Percentiles rank a stretch among this genome's conserved stretches.
These are phyloP conservation scores for Lepiota venenata DNA, from an alignment of 768 basidiomycete genomes.

Conservation along the genomic window DNA sequence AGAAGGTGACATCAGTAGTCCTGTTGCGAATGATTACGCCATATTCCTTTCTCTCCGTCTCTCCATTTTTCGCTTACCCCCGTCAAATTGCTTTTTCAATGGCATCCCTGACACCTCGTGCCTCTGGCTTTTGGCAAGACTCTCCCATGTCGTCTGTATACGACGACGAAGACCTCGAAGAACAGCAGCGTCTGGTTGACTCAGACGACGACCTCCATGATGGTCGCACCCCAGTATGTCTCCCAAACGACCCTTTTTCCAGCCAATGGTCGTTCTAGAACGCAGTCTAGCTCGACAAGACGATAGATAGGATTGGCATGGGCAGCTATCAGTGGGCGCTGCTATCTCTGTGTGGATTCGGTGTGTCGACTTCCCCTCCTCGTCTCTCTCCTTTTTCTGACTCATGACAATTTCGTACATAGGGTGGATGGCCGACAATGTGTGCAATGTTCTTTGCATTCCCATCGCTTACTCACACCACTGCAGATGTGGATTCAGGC, in stretches of 20 bases:
- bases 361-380: constrained; percentile 42
- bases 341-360: constrained; percentile 83
- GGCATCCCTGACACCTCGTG: constrained; percentile 15
- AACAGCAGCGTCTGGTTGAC: constrained; percentile 28
- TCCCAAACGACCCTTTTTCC: not conserved
- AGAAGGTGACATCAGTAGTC: not conserved
- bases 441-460: constrained; percentile 29
- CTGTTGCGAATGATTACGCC: not conserved
- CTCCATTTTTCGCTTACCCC: not conserved
- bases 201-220: constrained; percentile 30
- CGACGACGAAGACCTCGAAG: constrained; percentile 33
- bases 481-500: constrained; percentile 91
- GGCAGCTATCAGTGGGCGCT: constrained; percentile 85
- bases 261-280: constrained; percentile 14
- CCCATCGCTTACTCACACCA: constrained; percentile 12
- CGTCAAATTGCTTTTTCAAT: not conserved
- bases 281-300: constrained; percentile 58
- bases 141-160: constrained; percentile 25
- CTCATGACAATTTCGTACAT: not conserved
- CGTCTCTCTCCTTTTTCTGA: not conserved
- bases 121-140: constrained; percentile 11
- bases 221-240: constrained; percentile 44
- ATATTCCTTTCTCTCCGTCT: not conserved
- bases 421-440: constrained; percentile 96
- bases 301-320: constrained; percentile 91